Conservation (phyloP, 441 rosid genomes). For the Biscutella auriculata region DNA sequence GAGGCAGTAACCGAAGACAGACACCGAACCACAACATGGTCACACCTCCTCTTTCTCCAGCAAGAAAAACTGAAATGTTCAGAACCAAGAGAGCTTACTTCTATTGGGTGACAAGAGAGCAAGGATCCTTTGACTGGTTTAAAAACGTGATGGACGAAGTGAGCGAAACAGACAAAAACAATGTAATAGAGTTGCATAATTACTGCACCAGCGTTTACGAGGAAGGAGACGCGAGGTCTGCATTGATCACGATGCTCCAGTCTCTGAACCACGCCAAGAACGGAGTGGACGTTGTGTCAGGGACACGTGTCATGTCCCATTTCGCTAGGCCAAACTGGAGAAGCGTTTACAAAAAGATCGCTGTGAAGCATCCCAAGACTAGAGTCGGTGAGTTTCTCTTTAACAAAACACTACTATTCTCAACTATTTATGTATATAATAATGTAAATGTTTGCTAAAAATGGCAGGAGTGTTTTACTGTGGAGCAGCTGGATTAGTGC, state of each 20-base stretch:
- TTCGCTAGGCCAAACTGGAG: conserved; percentile 62
- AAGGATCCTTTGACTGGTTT: conserved; percentile 71
- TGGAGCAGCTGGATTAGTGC: conserved; percentile 44
- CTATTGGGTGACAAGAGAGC: conserved; percentile 69
- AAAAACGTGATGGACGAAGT: conserved; percentile 66
- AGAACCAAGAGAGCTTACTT: conserved; percentile 60
- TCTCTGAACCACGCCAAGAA: conserved; percentile 48
- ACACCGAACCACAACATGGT: conserved; percentile 9
- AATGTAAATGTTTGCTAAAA: not conserved
- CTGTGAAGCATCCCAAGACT: conserved; percentile 34
- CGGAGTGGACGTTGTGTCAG: conserved; percentile 63
- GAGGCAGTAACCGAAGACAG: conserved; percentile 6
- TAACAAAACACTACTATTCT: not conserved
- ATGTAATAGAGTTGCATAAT: conserved; percentile 56
- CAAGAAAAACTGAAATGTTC: conserved; percentile 32
- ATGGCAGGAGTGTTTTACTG: conserved; percentile 63
- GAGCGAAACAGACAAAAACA: conserved; percentile 35
- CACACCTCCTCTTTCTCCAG: conserved; percentile 16
- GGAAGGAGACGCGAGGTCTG: conserved; percentile 69
- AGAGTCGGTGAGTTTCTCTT: conserved; percentile 37
- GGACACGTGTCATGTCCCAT: conserved; percentile 55
- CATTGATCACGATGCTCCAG: conserved; percentile 59
- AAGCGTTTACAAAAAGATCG: conserved; percentile 41
- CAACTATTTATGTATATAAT: not conserved
- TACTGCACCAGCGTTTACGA: conserved; percentile 69